Conservation (phyloP, 768 basidiomycete genomes). For the Serendipita sp. region DNA sequence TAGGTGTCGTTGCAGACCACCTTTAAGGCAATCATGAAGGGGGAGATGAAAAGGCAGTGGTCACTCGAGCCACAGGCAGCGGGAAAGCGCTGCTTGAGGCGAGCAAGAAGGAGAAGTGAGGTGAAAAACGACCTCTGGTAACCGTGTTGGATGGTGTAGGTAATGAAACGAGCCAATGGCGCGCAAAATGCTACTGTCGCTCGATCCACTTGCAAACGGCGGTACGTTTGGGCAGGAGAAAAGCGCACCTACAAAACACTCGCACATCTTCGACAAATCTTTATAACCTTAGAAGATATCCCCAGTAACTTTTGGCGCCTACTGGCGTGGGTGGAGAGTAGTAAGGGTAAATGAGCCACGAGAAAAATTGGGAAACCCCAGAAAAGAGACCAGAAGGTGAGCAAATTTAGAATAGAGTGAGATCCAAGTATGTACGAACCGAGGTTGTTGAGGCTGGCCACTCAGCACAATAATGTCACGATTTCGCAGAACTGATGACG, state of each 20-base stretch:
- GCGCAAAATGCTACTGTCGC: neutral
- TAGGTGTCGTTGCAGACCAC: constrained; percentile 81
- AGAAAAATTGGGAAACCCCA: neutral
- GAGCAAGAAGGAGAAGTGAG: constrained; percentile 55
- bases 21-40: constrained; percentile 84
- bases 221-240: constrained; percentile 80
- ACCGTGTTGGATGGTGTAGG: constrained; percentile 75
- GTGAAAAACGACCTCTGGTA: constrained; percentile 53
- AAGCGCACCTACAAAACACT: constrained; percentile 66
- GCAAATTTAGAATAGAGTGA: neutral
- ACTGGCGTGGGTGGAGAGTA: constrained; percentile 3
- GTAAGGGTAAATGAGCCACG: no score
- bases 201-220: constrained; percentile 21
- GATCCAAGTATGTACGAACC: neutral
- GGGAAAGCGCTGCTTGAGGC: constrained; percentile 83
- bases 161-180: constrained; percentile 60
- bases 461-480: no score
- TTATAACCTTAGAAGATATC: constrained; percentile 60
- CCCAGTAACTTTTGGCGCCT: neutral
- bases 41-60: constrained; percentile 79
- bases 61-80: constrained; percentile 82
- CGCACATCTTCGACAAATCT: constrained; percentile 47
- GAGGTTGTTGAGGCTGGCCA: neutral
- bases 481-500: no score
- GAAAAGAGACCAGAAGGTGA: neutral